These are phyloP conservation scores for Sicyos baderoa DNA, from an alignment of 306 rosid species.

Conservation along the genomic window DNA sequence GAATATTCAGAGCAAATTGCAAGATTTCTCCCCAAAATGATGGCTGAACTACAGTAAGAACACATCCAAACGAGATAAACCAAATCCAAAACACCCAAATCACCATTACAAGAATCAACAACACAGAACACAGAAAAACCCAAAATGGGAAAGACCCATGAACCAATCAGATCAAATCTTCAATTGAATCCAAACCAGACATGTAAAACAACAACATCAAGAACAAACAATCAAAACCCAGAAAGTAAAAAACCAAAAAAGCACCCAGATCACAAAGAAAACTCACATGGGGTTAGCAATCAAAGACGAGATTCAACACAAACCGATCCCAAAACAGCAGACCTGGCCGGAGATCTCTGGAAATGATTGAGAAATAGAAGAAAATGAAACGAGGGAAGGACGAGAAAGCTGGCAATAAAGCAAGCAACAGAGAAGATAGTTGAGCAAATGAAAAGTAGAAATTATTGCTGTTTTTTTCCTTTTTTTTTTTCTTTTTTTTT, in stretches of 20 bases:
- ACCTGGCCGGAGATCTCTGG: conserved; percentile 59
- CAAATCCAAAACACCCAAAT: background rate
- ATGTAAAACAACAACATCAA: background rate
- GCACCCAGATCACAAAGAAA: conserved; percentile 11
- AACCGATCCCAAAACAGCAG: conserved; percentile 20
- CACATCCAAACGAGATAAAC: background rate
- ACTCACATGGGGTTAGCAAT: conserved; percentile 11
- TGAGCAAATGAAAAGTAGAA: conserved; percentile 45
- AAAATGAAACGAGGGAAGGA: conserved; percentile 36
- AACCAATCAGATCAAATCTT: conserved; percentile 33
- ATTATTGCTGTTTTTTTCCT: conserved; percentile 48
- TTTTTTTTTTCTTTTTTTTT: conserved; percentile 22
- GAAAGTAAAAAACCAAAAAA: conserved; percentile 20
- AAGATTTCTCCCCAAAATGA: background rate
- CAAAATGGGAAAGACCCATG: conserved; percentile 14
- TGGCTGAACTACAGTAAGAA: conserved; percentile 10
- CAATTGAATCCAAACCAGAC: conserved; percentile 16
- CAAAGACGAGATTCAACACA: conserved; percentile 31
- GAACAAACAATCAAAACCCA: conserved; percentile 26
- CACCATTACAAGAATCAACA: background rate
- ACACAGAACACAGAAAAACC: background rate
- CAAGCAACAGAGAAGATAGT: conserved; percentile 31
- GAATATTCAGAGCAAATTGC: background rate
- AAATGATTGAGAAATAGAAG: conserved; percentile 18
- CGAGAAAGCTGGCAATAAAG: conserved; percentile 86